Base-by-base conservation (phyloP, 352 stramenopile species). In the Pythium folliculosum region DNA sequence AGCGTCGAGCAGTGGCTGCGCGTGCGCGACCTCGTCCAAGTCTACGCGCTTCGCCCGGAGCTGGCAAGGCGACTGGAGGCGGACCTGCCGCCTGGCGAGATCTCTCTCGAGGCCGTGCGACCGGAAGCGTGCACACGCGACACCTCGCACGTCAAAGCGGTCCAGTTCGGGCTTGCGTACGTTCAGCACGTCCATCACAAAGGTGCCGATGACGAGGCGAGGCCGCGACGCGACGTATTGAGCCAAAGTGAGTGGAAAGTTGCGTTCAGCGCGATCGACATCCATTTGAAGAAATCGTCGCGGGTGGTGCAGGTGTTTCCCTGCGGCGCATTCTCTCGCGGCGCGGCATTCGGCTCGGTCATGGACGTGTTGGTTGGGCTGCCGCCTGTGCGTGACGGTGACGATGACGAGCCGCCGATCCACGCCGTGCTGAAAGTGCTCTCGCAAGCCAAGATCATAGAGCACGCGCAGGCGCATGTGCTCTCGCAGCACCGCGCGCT, bases 291-390 rank as follows among this genome's bases (percentile, higher is more conserved):
- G 49, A 80, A 82, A 30, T 88, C 76, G 74, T 76, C 81, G 43
- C 47, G 73, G 21, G 54, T 65, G 0, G 78, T 82, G n/a, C 70
- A 88, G 40, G 69, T 92, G 32, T 93, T 89, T 53, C 77, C 85
- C 0, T 92, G 85, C 69, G 84, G 84, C 2, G 80, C 81, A 2
- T 93, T 95, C 40, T 84, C 84, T 25, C 83, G 87, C 40, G 81
- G 84, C 5, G 84, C 85, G 2, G 78, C 80, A 7, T 92, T 81
- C 44, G 77, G 85, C 38, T 95, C 87, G 0, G 84, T 90, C 2
- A 65, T 95, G 7, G 84, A 94, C 63, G 48, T 94, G 14, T 65
- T 95, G 14, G 82, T 92, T 14, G 72, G 73, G 17, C 43, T 81
- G 22, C 70, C 76, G 4, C 35, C 40, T 5, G 27, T 32, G 27